Evolutionary conservation across 2,329 filamentous ascomycete species (phyloP), one percentile per base, ranked within the genome.

Genomic region (Fusarium devonianum): DNA sequence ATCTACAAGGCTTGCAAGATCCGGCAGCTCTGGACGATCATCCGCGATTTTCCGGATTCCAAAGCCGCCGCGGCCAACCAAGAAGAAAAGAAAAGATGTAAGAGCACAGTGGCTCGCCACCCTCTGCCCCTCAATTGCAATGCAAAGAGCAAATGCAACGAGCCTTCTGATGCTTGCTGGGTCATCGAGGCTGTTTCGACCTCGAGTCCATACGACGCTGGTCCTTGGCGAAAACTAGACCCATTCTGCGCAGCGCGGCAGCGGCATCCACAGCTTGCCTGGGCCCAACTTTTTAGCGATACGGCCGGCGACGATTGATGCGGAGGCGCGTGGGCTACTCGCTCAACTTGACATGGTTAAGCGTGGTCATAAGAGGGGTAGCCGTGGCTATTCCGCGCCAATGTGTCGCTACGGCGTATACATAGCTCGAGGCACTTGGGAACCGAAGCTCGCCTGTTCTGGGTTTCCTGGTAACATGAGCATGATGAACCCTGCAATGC

Each of bases 321-420:
- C 39, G 38, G 42, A 59, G 55, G 46, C 35, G 48, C 28, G 25
- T 56, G 41, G n/a, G 28, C 41, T 45, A 23, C 16, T 49, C 34
- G 23, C 41, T 46, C 18, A 52, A 51, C 44, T 36, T 36, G 36
- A 54, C 41, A 29, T 40, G 23, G 33, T 44, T 22, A 34, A 55
- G 23, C 25, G 19, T 26, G 16, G 30, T 38, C 19, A 35, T 29
- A 36, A 17, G 57, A 56, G 56, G 57, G 45, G 41, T 36, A 43
- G 23, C 25, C 17, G 40, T 46, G 32, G 35, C 18, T 34, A n/a
- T 35, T 51, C 51, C 36, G 22, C 28, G 22, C 33, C 39, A 57
- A 48, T 53, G 42, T 53, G 42, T 33, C 35, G 26, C 40, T 54
- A 60, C 61, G 58, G 58, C n/a, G n/a, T 46, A 60, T 60, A 53